Evolutionary conservation across 768 basidiomycete genomes (phyloP).

Genomic region (Chalciporus piperatus): DNA sequence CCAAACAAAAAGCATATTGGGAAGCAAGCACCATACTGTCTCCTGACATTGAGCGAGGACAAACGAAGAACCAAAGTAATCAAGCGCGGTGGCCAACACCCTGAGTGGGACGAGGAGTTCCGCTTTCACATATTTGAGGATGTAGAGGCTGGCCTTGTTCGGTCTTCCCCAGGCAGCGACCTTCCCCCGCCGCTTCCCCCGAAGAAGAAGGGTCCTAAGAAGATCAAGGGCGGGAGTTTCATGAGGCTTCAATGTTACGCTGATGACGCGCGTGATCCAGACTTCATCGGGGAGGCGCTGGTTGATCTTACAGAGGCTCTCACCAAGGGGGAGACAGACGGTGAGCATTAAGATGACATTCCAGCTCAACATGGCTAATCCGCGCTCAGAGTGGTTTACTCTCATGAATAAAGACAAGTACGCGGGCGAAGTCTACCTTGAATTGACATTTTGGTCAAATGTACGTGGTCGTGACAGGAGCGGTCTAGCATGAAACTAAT

Average conservation of each 20-base stretch:
- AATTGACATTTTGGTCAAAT: conserved; percentile 96
- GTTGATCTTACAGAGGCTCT: conserved; percentile 89
- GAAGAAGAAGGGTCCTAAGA: conserved; percentile 49
- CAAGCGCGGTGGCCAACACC: conserved; percentile 96
- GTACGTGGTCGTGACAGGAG: conserved; percentile 39
- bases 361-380: conserved; percentile 4
- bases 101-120: conserved; percentile 98
- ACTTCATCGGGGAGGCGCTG: conserved; percentile 87
- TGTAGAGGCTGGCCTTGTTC: conserved; percentile 48
- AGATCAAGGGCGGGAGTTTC: conserved; percentile 66
- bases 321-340: conserved; percentile 95
- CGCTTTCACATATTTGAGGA: conserved; percentile 89
- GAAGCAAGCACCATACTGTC: conserved; percentile 97
- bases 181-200: conserved; percentile 71
- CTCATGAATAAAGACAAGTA: conserved; percentile 90
- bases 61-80: conserved; percentile 90
- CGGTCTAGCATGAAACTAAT: conserved; percentile 3
- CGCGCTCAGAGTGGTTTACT: conserved; percentile 83
- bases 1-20: conserved; percentile 91
- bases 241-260: conserved; percentile 90
- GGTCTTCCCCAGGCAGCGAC: conserved; percentile 38
- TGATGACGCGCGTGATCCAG: conserved; percentile 93
- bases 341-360: conserved; percentile 43
- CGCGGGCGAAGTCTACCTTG: conserved; percentile 92
- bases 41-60: conserved; percentile 74